Evolutionary conservation across 2,329 filamentous ascomycete genomes (phyloP).

Genomic region (Aspergillus sp.): DNA sequence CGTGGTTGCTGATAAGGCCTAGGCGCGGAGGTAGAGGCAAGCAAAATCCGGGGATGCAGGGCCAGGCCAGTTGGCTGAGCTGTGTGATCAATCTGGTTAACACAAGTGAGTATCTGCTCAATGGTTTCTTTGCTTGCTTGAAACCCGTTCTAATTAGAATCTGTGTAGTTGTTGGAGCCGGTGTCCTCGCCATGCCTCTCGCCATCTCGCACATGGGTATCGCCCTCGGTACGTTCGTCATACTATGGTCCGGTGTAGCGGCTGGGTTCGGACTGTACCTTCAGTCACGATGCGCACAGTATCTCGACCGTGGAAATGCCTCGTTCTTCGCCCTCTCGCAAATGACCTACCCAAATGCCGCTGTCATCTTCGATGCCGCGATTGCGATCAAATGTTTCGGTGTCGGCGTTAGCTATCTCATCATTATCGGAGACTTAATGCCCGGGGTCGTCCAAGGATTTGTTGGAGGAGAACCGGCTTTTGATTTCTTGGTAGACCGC

Average conservation of each 20-base stretch:
- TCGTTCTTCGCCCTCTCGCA: slow-evolving; percentile 98
- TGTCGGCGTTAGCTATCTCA: slow-evolving; percentile 94
- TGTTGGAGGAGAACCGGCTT: slow-evolving; percentile 62
- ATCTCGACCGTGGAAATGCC: slow-evolving; percentile 83
- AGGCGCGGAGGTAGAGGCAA: slow-evolving; percentile 57
- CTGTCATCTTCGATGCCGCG: slow-evolving; percentile 91
- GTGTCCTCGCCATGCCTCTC: slow-evolving; percentile 92
- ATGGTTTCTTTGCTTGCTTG: not conserved
- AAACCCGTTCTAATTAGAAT: slow-evolving; percentile 16
- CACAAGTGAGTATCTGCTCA: slow-evolving; percentile 68
- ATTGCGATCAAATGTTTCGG: slow-evolving; percentile 99
- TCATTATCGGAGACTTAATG: slow-evolving; percentile 98
- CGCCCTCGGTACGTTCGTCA: slow-evolving; percentile 77
- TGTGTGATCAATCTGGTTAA: slow-evolving; percentile 96
- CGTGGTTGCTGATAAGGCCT: slow-evolving; percentile 14
- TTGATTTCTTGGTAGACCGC: slow-evolving; percentile 80
- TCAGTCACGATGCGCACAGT: slow-evolving; percentile 88
- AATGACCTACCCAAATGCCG: slow-evolving; percentile 93
- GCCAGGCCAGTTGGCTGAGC: slow-evolving; percentile 85
- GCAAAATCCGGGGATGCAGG: slow-evolving; percentile 70
- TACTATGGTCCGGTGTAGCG: slow-evolving; percentile 87
- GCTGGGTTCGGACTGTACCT: slow-evolving; percentile 94
- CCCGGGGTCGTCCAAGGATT: slow-evolving; percentile 89
- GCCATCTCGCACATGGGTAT: slow-evolving; percentile 97
- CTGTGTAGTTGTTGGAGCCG: slow-evolving; percentile 80